A percentile compares a stretch with the other conserved stretches of the same genome.
phyloP scores from a whole-genome alignment of 2,329 filamentous ascomycete species.

The Dothistroma septosporum region DNA sequence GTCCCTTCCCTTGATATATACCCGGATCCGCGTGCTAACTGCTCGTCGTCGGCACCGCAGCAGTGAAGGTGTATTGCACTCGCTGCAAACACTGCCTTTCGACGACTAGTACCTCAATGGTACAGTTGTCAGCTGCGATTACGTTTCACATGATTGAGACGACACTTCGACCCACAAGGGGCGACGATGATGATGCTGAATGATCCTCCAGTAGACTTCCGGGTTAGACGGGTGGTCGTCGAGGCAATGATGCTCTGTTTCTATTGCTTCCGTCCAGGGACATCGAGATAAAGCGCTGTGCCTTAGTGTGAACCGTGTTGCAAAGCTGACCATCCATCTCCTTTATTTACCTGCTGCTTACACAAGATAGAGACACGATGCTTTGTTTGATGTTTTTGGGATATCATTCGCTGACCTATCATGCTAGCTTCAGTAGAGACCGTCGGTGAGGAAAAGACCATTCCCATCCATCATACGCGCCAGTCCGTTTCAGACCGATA shows the following conservation, averaged over 20 bases:
- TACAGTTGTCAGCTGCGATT: background rate
- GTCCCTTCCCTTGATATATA: too few species aligned
- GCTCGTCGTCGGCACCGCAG: too few species aligned
- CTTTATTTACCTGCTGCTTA: background rate
- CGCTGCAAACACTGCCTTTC: background rate
- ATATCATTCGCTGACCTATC: background rate
- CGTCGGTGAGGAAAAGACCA: background rate
- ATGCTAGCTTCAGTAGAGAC: slow-evolving; percentile 3
- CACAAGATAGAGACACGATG: background rate
- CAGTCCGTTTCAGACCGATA: background rate
- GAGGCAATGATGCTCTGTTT: background rate
- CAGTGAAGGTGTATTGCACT: background rate
- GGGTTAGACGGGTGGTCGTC: background rate
- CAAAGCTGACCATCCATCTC: background rate
- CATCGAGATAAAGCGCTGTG: too few species aligned
- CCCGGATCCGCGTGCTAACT: too few species aligned
- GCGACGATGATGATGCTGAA: too few species aligned
- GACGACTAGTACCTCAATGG: background rate
- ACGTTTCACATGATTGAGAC: too few species aligned
- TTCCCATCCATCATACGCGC: background rate
- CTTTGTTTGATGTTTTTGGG: background rate
- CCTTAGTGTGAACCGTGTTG: too few species aligned
- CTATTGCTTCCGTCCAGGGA: background rate
- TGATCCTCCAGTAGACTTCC: too few species aligned
- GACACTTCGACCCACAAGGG: too few species aligned